Conservation (phyloP, 225 moss, liverwort and hornwort species). For the Bryum argenteum region DNA sequence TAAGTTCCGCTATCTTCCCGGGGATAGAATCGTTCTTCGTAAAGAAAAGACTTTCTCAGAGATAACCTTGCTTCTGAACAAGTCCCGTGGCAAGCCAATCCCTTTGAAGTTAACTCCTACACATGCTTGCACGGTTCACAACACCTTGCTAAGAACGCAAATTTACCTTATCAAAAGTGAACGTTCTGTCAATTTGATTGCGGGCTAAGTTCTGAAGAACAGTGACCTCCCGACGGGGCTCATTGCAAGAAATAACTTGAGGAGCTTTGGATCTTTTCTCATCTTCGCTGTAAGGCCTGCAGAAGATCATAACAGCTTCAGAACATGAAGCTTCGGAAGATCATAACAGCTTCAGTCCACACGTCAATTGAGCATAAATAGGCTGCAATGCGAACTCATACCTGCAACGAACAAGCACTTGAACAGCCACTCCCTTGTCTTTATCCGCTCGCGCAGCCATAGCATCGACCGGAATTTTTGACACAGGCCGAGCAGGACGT, state of each 20-base stretch:
- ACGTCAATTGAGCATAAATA: neutral
- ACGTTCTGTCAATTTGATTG: slow-evolving; percentile 86
- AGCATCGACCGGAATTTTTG: slow-evolving; percentile 33
- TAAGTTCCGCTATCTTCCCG: neutral
- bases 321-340: slow-evolving; percentile 30
- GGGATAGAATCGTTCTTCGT: neutral
- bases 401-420: slow-evolving; percentile 65
- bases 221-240: slow-evolving; percentile 81
- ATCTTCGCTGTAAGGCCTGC: slow-evolving; percentile 87
- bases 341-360: neutral
- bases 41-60: neutral
- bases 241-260: slow-evolving; percentile 84
- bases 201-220: slow-evolving; percentile 73
- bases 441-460: slow-evolving; percentile 70
- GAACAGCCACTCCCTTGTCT: slow-evolving; percentile 87
- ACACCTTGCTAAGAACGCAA: neutral
- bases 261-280: slow-evolving; percentile 78
- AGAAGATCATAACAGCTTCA: neutral
- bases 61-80: slow-evolving; percentile 35
- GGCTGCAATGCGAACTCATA: neutral
- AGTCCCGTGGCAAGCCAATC: neutral
- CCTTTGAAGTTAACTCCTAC: neutral
- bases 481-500: slow-evolving; percentile 16
- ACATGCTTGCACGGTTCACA: neutral
- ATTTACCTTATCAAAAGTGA: slow-evolving; percentile 85